Evolutionary conservation across 2,329 filamentous ascomycete genomes (phyloP), one percentile per base, ranked within the genome.

Genomic region (Pseudovirgaria hyperparasitica): DNA sequence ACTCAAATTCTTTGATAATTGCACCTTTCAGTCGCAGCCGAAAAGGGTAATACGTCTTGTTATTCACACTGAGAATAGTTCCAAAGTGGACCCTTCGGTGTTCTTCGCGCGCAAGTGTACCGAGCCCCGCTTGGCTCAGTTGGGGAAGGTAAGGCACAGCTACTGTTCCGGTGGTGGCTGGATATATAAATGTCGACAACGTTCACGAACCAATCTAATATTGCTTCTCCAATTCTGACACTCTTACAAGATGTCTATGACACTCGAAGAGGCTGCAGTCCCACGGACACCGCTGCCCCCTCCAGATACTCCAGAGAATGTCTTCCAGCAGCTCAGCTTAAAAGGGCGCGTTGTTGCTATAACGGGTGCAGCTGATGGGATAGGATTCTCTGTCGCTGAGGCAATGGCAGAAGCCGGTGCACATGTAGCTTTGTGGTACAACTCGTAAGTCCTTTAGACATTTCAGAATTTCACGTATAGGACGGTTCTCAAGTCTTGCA

Each of bases 311-410:
- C 43, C 66, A 32, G 55, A 57, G 34, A 56, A 52, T 33, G 62
- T 78, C 33, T 41, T 58, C 26, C 72, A 61, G 33, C 48, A 62
- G 31, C 39, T 57, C 32, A 48, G 43, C 44, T 38, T 56, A 36
- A 58, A 57, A 47, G 54, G 54, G 39, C 57, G 56, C 42, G 52
- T 55, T 38, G 48, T 54, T 40, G 41, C 57, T 40, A 46, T 58
- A 38, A 57, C 54, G 29, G 54, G 54, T 37, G 54, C 54, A 28
- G 61, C 59, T 16, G 69, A 68, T 7, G 25, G 25, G 7, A 18
- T 27, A 5, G 25, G 25, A 5, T 36, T 39, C 2, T 46, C 48
- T 1, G 47, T 54, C 1, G 49, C 50, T 5, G 43, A 48, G 16
- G 50, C 47, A 3, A 47, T 51, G 34, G 52, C 51, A 4, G 52